A percentile compares a stretch with the other conserved stretches of the same genome.
Evolutionary conservation across 805 yeast species (phyloP).

Genomic region (Wickerhamiella occidentalis): DNA sequence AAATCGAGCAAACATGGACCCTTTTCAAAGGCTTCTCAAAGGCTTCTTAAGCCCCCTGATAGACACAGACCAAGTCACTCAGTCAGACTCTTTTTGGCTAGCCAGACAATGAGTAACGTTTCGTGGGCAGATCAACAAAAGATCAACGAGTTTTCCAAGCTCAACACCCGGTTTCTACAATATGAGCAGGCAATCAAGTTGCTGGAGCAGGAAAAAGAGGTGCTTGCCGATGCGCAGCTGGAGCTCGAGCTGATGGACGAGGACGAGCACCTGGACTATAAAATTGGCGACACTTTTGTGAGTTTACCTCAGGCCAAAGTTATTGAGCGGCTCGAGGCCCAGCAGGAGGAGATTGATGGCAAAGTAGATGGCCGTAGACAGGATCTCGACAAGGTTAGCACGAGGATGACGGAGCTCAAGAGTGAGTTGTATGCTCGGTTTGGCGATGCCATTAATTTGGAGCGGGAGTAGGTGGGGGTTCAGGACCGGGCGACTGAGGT

Average conservation of each 20-base stretch:
- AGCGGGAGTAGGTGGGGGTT: constrained; percentile 32
- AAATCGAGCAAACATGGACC: constrained; percentile 7
- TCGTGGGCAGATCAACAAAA: constrained; percentile 76
- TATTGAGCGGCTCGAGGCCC: constrained; percentile 52
- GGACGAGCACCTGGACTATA: constrained; percentile 40
- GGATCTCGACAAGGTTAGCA: constrained; percentile 41
- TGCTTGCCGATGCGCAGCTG: constrained; percentile 69
- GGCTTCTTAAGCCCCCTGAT: no score
- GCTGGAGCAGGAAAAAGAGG: constrained; percentile 63
- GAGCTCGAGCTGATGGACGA: constrained; percentile 78
- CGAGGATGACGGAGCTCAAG: constrained; percentile 49
- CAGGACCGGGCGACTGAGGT: not conserved
- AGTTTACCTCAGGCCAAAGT: constrained; percentile 55
- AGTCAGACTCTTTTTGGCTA: no score
- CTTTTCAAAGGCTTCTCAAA: not conserved
- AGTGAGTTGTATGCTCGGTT: constrained; percentile 72
- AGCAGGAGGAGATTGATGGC: constrained; percentile 40
- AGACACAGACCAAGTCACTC: no score
- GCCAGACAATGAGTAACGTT: constrained; percentile 35
- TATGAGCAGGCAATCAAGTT: constrained; percentile 38
- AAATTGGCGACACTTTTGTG: constrained; percentile 71
- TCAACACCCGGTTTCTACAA: constrained; percentile 58
- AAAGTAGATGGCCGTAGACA: constrained; percentile 38
- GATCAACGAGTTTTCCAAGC: constrained; percentile 78
- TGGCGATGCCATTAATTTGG: constrained; percentile 80